A percentile compares a stretch with the other conserved stretches of the same genome.
These are phyloP conservation scores for Ophiocordyceps camponoti-saundersi DNA, from an alignment of 2,329 filamentous ascomycete species.

Conservation along the genomic window DNA sequence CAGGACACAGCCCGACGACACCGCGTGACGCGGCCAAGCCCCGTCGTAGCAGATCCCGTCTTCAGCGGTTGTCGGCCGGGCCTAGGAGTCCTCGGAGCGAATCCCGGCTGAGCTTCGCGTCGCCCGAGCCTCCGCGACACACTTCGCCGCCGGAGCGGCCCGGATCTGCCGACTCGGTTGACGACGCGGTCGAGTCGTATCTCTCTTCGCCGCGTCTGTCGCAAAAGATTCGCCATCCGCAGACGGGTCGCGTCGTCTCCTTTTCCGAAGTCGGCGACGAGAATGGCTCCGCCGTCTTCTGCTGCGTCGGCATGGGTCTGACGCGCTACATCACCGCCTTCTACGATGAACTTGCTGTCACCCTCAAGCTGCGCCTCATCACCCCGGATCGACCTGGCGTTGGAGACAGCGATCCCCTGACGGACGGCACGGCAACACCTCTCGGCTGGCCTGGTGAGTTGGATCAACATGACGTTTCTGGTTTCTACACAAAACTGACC, in stretches of 20 bases:
- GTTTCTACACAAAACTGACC: background rate
- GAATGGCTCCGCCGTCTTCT: slow-evolving; percentile 80
- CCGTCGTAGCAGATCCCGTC: slow-evolving; percentile 38
- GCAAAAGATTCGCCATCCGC: slow-evolving; percentile 73
- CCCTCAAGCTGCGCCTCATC: slow-evolving; percentile 75
- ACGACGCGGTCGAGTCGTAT: slow-evolving; percentile 74
- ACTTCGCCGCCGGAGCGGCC: slow-evolving; percentile 41
- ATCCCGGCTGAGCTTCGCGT: slow-evolving; percentile 12
- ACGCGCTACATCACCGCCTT: slow-evolving; percentile 94
- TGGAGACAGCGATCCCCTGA: slow-evolving; percentile 75
- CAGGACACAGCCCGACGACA: slow-evolving; percentile 29
- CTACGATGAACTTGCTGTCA: slow-evolving; percentile 86
- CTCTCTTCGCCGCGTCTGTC: slow-evolving; percentile 69
- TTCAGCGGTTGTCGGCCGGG: slow-evolving; percentile 39
- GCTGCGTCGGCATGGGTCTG: slow-evolving; percentile 94
- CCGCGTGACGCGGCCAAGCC: slow-evolving; percentile 22
- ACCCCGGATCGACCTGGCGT: slow-evolving; percentile 90
- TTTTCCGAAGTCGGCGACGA: slow-evolving; percentile 95
- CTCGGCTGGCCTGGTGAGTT: slow-evolving; percentile 79
- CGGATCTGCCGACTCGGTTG: slow-evolving; percentile 68
- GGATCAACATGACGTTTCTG: too few relatives aligned
- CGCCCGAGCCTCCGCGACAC: slow-evolving; percentile 10
- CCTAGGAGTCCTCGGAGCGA: slow-evolving; percentile 24
- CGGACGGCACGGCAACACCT: slow-evolving; percentile 68
- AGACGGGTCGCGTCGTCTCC: slow-evolving; percentile 74